Evolutionary conservation across 2,329 filamentous ascomycete genomes (phyloP).

Genomic region (Fusarium decemcellulare): DNA sequence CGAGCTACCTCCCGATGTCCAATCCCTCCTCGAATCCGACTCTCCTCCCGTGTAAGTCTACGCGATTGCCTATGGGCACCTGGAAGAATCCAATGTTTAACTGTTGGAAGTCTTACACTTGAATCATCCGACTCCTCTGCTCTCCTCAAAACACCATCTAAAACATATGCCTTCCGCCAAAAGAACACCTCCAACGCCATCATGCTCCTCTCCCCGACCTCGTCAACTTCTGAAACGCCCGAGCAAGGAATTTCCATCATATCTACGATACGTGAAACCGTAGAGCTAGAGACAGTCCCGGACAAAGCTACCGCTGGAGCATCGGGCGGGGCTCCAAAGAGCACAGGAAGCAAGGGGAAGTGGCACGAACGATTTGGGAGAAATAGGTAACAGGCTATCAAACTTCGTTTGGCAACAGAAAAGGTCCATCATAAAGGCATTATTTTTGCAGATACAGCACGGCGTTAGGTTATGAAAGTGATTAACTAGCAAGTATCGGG

Average conservation of each 20-base stretch:
- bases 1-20: slow-evolving; percentile 73
- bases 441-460: background rate
- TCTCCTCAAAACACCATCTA: slow-evolving; percentile 65
- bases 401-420: background rate
- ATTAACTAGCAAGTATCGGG: background rate
- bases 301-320: slow-evolving; percentile 46
- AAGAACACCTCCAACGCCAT: slow-evolving; percentile 79
- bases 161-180: slow-evolving; percentile 72
- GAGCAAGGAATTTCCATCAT: slow-evolving; percentile 62
- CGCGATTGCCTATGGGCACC: background rate
- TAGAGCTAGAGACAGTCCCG: slow-evolving; percentile 68
- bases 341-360: slow-evolving; percentile 59
- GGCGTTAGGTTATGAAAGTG: background rate
- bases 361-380: slow-evolving; percentile 74
- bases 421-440: background rate
- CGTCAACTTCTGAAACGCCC: slow-evolving; percentile 29
- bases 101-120: slow-evolving; percentile 59
- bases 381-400: slow-evolving; percentile 53
- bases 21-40: slow-evolving; percentile 67
- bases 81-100: background rate
- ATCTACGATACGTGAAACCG: slow-evolving; percentile 72
- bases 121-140: slow-evolving; percentile 65
- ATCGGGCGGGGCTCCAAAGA: slow-evolving; percentile 40
- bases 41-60: slow-evolving; percentile 65
- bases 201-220: slow-evolving; percentile 63